Evolutionary conservation across 2,329 filamentous ascomycete genomes (phyloP), one percentile per base, ranked within the genome.

Genomic region (Fusarium sterilihyphosum): DNA sequence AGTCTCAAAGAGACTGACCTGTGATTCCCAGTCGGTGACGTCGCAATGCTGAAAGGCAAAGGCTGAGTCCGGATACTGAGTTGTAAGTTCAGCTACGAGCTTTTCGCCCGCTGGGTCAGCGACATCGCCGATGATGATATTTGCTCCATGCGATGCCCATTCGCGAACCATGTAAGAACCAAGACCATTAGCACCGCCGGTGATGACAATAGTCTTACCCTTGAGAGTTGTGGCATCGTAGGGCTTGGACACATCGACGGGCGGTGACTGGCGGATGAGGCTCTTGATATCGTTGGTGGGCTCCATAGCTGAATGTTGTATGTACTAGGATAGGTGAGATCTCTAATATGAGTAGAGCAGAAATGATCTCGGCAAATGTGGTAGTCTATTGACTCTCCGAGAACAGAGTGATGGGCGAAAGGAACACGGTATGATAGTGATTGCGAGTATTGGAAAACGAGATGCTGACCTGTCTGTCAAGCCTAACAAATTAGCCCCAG

Each of bases 61-160:
- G 33, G 86, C 72, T 79, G 83, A 38, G 80, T 83, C 68, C 78
- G 78, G 79, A 54, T 83, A 70, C 20, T 65, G 78, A 47, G 83
- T 77, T 47, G 86, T 85, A 44, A 92, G 81, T 35, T 87, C 83
- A 18, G 87, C 86, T 14, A 90, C 86, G 31, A 93, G 83, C 29
- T 83, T 80, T 72, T 89, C 85, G 31, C 91, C 91, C 16, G 83
- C 84, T 24, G 80, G 73, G 65, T 86, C 84, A 77, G 90, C 88
- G 77, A 93, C 83, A 80, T 93, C 92, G 47, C 90, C 91, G 44
- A 93, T 84, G 73, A 92, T 85, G 53, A 93, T 82, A 72, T 89
- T 87, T 4, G 91, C 90, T 26, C 89, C 89, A 70, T 87, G 83
- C 2, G 80, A 77, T 17, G 89, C 89, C 88, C 88, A 90, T 67